Base-by-base conservation (phyloP, 495 filamentous ascomycete species). In the Xylaria telfairii region DNA sequence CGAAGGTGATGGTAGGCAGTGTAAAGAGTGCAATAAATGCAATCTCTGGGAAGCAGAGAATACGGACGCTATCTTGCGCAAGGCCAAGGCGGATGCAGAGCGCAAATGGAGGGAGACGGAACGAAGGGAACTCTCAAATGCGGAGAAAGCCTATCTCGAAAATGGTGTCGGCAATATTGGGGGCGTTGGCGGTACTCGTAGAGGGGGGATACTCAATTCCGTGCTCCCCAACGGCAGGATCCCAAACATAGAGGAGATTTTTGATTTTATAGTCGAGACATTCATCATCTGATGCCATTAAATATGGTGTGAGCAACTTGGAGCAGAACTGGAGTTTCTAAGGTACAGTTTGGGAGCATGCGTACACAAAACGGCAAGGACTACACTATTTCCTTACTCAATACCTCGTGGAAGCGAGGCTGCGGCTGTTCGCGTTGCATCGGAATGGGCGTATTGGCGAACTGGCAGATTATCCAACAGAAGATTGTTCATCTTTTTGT, bases 11-110 rank as follows among this genome's bases (percentile, higher is more conserved):
- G 92, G 91, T 10, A 87, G 88, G 41, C 81, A 83, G 37, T 99
- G 96, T 75, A 83, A 76, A 1, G 89, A 94, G 72, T 98, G 95
- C 81, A 89, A 88, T 30, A 91, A 90, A 79, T 99, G 96, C 80
- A 95, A 97, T 78, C 85, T 99, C 49, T 99, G 97, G 84, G 87
- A 91, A 69, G 84, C 86, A 21, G 96, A 97, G 83, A 90, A 97
- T 76, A 94, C 94, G 74, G 94, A 96, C 57, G 83, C 82, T 56
- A 91, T 93, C 32, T 88, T 96, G 19, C 84, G 87, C 42, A 84
- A 88, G 69, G 96, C 96, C 3, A 92, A 89, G 57, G 88, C 91
- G 75, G 88, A 88, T 74, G 96, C 94, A 9, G 96, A 97, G 81
- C 84, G 84, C 56, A 91, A 89, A 79, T 99, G 96, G 94, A 86